Evolutionary conservation across 2,329 filamentous ascomycete species (phyloP), one percentile per base, ranked within the genome.

Genomic region (Penicillium freii): DNA sequence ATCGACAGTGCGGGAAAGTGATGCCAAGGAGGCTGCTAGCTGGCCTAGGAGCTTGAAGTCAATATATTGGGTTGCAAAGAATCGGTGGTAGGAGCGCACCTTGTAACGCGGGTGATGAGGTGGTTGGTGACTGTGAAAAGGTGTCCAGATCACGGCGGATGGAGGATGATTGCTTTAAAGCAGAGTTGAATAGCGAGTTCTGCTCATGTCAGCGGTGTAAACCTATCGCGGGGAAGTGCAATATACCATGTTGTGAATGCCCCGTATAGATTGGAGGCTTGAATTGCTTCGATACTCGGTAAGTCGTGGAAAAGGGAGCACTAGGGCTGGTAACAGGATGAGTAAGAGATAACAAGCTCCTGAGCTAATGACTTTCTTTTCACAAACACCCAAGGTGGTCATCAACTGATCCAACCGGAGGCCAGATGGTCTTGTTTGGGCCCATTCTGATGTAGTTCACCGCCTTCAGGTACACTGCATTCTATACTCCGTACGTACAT

Each of bases 1-100:
- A 77, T 97, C 92, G 63, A 99, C 83, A 0, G 91, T 96, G 60
- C 94, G 91, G 46, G 89, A 85, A 74, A 99, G 92, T 58, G 92
- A 86, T 43, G 89, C 87, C 31, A 95, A 79, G 15, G 90, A 90
- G 21, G 87, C 88, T n/a, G 88, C 88, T 62, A 91, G 85, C 75
- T 91, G 89, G 70, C 88, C 88, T 75, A 38, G 8, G 70, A 47
- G 21, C 31, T 25, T 60, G 74, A 66, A 64, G 75, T 73, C 6
- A 77, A 76, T 71, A 36, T 59, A 31, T 49, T 36, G 27, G 8
- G 38, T 42, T 38, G 42, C 49, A 49, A 34, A 33, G n/a, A 38
- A 13, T 42, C 60, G 46, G 23, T 36, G 33, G 4, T 33, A 23
- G 21, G 17, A 56, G 53, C 62, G 33, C 57, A 79, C 81, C 84